Base-by-base conservation (phyloP, 2,329 filamentous ascomycete species). In the Incumbomyces lentus region DNA sequence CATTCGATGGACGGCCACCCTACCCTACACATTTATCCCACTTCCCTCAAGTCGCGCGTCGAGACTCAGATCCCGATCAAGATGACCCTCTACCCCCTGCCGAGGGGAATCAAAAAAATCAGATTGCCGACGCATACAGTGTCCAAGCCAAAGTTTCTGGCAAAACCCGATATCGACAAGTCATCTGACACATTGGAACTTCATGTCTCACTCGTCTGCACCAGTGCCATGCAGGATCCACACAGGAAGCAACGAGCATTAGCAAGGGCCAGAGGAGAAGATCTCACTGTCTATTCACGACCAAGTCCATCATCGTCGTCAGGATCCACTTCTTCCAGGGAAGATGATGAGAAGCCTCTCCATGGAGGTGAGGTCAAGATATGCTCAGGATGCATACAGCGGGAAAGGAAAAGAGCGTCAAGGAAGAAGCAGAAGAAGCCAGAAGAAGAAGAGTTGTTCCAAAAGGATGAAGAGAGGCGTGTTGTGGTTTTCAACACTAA, bases 311-410 rank as follows among this genome's bases (percentile, higher is more conserved):
- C 60, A 40, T 55, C 60, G 18, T 55, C 54, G 37, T 50, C 54
- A n/a, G 65, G 68, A 4, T 73, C 75, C 18, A 55, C 60, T 13
- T 71, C 74, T 39, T 69, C 73, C 12, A 72, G 75, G 22, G 76
- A 80, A 16, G 82, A 84, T 40, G 78, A 80, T 19, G 78, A 81
- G 44, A 84, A 82, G 46, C 83, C 88, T 1, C 74, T 87, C 46
- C 89, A 93, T 57, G 92, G 92, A 36, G 92, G 86, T n/a, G 87
- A 95, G 57, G 87, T 98, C 14, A 81, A 82, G 56, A 96, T 96
- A 51, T 98, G 92, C 65, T 67, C 73, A 19, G 86, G 87, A n/a
- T 98, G 92, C 65, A 92, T 95, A 59, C 82, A 82, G 47, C 78
- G 92, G 53, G 92, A 98, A 65, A 77, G 86, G 46, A 96, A 96